Conservation (phyloP, 2,329 filamentous ascomycete species). For the Neopestalotiopsis sp. region DNA sequence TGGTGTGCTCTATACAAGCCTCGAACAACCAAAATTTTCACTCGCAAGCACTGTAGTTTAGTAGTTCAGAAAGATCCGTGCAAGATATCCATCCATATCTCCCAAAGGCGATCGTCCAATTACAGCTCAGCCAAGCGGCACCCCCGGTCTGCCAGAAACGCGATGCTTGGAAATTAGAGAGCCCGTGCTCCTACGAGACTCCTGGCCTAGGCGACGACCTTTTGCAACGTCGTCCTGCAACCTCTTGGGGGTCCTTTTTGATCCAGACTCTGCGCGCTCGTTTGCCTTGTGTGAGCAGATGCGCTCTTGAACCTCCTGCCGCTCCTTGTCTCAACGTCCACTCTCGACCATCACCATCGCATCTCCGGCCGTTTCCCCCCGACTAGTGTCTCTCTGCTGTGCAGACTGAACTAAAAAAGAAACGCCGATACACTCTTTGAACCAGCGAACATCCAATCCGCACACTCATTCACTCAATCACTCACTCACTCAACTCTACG, state of each 20-base stretch:
- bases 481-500: background rate
- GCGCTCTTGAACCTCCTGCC: background rate
- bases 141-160: conserved; percentile 6
- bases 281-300: background rate
- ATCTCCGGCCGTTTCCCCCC: background rate
- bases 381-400: conserved; percentile 12
- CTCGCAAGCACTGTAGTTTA: no score
- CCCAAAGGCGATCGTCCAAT: conserved; percentile 7
- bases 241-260: background rate
- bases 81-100: background rate
- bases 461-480: background rate
- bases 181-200: conserved; percentile 8
- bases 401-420: conserved; percentile 10
- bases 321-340: background rate
- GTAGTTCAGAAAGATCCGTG: no score
- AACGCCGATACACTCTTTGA: conserved; percentile 10
- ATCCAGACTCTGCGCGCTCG: conserved; percentile 5
- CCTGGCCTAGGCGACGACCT: conserved; percentile 5
- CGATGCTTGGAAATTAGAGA: conserved; percentile 13
- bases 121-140: conserved; percentile 5
- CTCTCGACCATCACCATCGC: background rate
- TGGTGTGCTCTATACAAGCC: background rate
- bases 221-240: conserved; percentile 7
- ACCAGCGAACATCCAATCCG: background rate
- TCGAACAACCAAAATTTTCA: no score